Percentiles rank a stretch among this genome's conserved stretches.
These are phyloP conservation scores for Dictyostelium firmibasis DNA, from an alignment of 78 protist genomes.

Conservation along the genomic window DNA sequence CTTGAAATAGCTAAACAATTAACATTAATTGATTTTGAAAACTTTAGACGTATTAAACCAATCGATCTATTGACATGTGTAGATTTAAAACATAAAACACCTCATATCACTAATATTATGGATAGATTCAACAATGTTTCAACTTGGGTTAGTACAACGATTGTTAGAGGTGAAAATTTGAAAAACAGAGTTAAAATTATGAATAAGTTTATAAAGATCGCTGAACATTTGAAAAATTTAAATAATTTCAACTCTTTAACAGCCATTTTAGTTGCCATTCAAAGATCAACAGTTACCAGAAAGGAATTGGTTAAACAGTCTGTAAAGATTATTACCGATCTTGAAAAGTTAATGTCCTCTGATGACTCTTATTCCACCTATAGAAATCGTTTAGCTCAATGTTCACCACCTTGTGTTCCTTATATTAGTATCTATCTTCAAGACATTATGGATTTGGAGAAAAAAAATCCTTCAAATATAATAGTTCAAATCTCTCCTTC, in stretches of 20 bases:
- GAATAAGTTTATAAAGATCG: constrained; percentile 40
- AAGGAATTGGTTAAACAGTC: constrained; percentile 8
- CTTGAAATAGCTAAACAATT: constrained; percentile 56
- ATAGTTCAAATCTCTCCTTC: not conserved
- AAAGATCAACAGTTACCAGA: not conserved
- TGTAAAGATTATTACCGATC: not conserved
- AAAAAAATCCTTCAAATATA: constrained; percentile 12
- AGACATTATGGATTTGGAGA: constrained; percentile 44
- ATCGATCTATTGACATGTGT: constrained; percentile 15
- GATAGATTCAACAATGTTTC: constrained; percentile 6
- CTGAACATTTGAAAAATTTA: constrained; percentile 17
- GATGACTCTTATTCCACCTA: not conserved
- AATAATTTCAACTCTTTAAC: constrained; percentile 63
- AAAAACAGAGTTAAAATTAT: constrained; percentile 26
- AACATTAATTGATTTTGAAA: constrained; percentile 46
- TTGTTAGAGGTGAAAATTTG: not conserved
- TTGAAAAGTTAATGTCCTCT: not conserved
- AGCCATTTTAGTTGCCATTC: not conserved
- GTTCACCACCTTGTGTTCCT: constrained; percentile 61
- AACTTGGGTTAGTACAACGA: constrained; percentile 32
- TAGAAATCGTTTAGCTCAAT: not conserved
- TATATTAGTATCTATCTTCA: constrained; percentile 66
- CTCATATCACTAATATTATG: not conserved
- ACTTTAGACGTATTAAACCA: constrained; percentile 1
- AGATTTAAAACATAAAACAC: constrained; percentile 17